These are phyloP conservation scores for Ormosia semicastrata DNA, from an alignment of 306 rosid species.

Conservation along the genomic window DNA sequence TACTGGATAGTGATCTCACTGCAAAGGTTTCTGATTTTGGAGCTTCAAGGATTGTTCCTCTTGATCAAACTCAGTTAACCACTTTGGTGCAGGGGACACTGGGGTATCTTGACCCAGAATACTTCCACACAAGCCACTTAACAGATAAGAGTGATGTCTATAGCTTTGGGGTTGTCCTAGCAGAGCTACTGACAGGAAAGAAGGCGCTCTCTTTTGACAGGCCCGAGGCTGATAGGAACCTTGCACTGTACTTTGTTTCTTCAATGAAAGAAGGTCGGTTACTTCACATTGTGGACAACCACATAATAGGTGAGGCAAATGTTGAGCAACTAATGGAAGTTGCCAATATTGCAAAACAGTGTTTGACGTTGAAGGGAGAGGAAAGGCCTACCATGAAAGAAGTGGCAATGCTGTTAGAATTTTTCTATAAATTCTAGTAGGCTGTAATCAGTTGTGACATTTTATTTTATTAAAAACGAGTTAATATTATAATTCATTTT, in stretches of 20 bases:
- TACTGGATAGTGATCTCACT: conserved; percentile 28
- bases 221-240: conserved; percentile 31
- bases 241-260: conserved; percentile 34
- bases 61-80: conserved; percentile 38
- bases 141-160: conserved; percentile 63
- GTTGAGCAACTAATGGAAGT: conserved; percentile 39
- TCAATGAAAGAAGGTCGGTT: conserved; percentile 37
- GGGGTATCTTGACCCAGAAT: conserved; percentile 53
- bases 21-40: conserved; percentile 60
- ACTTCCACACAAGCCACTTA: conserved; percentile 42
- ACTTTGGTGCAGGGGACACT: conserved; percentile 59
- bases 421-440: no score
- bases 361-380: conserved; percentile 43
- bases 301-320: conserved; percentile 12
- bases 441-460: no score
- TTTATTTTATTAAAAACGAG: no score
- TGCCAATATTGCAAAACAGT: conserved; percentile 31
- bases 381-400: conserved; percentile 64
- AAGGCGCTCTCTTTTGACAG: conserved; percentile 38
- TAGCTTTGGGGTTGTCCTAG: conserved; percentile 53
- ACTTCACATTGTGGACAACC: conserved; percentile 37
- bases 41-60: conserved; percentile 52
- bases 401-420: no score
- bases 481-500: no score
- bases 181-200: conserved; percentile 49